phyloP scores from a whole-genome alignment of 1,284 basidiomycete species.

The Ceratobasidium sp. region DNA sequence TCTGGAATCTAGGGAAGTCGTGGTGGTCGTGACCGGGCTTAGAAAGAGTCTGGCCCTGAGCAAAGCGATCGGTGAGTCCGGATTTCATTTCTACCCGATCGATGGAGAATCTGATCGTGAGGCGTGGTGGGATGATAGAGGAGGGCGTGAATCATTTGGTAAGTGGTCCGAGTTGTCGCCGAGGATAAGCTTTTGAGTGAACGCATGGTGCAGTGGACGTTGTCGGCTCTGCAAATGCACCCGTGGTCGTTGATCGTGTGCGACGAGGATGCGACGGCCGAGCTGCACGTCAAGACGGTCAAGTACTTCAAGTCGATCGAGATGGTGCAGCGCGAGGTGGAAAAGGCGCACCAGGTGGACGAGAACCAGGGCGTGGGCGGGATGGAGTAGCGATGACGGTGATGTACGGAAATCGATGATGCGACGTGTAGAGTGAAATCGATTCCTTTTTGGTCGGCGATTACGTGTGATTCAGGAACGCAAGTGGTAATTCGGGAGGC shows the following conservation, averaged over 20 bases:
- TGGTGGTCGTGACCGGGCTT: constrained; percentile 81
- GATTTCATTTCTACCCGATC: constrained; percentile 3
- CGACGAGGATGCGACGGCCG: constrained; percentile 84
- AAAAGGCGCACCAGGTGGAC: constrained; percentile 63
- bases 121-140: constrained; percentile 62
- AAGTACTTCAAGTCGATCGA: constrained; percentile 93
- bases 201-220: constrained; percentile 67
- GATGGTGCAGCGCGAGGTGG: constrained; percentile 85
- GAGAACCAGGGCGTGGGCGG: constrained; percentile 19
- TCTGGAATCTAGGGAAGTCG: constrained; percentile 81
- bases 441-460: not conserved
- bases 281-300: constrained; percentile 84
- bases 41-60: constrained; percentile 84
- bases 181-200: not conserved
- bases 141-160: constrained; percentile 87
- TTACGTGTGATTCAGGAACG: not conserved
- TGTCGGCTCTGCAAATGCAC: constrained; percentile 84
- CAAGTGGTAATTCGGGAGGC: not conserved
- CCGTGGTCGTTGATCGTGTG: constrained; percentile 87
- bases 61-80: constrained; percentile 75
- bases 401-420: no score
- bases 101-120: constrained; percentile 6
- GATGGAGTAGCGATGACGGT: constrained; percentile 19
- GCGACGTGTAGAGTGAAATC: not conserved
- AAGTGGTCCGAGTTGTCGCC: constrained; percentile 44